Evolutionary conservation across 2,329 filamentous ascomycete genomes (phyloP).

Genomic region (Pseudogymnoascus sp.): DNA sequence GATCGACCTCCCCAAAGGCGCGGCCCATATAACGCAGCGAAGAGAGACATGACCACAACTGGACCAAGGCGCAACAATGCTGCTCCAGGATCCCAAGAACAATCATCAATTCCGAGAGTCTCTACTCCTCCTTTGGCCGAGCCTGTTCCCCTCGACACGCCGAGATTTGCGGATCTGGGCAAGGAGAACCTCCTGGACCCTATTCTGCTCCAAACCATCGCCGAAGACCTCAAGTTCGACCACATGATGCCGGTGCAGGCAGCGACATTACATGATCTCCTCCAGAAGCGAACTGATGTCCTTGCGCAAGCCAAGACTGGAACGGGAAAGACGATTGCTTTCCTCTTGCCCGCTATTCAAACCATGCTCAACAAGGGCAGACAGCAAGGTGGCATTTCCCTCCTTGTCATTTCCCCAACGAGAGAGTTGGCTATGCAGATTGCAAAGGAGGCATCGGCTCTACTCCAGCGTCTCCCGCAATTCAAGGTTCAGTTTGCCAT

Average conservation of each 20-base stretch:
- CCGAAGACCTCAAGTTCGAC: conserved; percentile 63
- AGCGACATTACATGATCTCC: conserved; percentile 69
- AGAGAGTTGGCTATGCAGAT: conserved; percentile 78
- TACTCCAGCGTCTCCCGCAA: conserved; percentile 23
- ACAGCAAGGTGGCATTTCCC: conserved; percentile 49
- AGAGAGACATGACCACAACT: conserved; percentile 5
- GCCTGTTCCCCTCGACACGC: conserved; percentile 36
- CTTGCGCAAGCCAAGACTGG: conserved; percentile 94
- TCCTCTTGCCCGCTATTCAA: conserved; percentile 79
- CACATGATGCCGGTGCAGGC: conserved; percentile 90
- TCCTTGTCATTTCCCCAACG: conserved; percentile 69
- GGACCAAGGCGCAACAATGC: conserved; percentile 7
- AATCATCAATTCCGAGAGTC: conserved; percentile 16
- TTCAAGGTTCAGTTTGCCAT: conserved; percentile 67
- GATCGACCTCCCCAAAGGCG: conserved; percentile 5
- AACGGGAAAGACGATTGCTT: conserved; percentile 93
- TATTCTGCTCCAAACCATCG: conserved; percentile 50
- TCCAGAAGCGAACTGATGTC: conserved; percentile 57
- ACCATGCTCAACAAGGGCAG: conserved; percentile 43
- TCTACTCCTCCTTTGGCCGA: conserved; percentile 31
- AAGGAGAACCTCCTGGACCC: conserved; percentile 38
- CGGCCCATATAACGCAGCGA: neutral
- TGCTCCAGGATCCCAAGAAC: neutral
- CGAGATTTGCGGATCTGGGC: conserved; percentile 39
- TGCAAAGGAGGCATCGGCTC: conserved; percentile 59